Percentiles rank a stretch among this genome's conserved stretches.
These are phyloP conservation scores for Coemansia javaensis DNA, from an alignment of 192 early-diverging fungal species.

Conservation along the genomic window DNA sequence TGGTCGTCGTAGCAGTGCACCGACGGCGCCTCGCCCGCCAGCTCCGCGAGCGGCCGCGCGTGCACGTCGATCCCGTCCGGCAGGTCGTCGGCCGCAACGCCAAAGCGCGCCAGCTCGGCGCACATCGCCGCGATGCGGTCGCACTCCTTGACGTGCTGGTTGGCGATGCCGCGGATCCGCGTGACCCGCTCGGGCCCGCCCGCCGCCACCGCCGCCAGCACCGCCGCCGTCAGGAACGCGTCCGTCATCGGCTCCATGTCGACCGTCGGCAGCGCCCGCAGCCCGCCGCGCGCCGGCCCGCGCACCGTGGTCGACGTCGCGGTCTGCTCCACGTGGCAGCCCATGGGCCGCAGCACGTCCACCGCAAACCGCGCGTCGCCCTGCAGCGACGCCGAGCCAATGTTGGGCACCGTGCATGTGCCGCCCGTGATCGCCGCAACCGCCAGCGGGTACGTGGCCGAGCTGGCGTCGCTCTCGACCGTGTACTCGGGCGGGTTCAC, in stretches of 20 bases:
- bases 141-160: conserved; percentile 98
- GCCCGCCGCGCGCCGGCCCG: conserved; percentile 69
- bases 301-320: conserved; percentile 81
- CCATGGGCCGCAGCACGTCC: conserved; percentile 88
- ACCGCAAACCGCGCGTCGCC: conserved; percentile 89
- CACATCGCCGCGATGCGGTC: conserved; percentile 97
- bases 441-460: conserved; percentile 95
- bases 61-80: conserved; percentile 89
- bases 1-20: conserved; percentile 97
- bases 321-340: conserved; percentile 86
- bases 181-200: conserved; percentile 62
- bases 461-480: conserved; percentile 94
- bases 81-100: conserved; percentile 73
- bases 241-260: conserved; percentile 99
- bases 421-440: conserved; percentile 93
- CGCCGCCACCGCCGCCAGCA: conserved; percentile 82
- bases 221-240: conserved; percentile 93
- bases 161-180: conserved; percentile 90
- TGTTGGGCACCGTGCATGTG: conserved; percentile 83
- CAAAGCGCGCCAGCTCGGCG: conserved; percentile 86
- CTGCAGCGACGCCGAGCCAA: conserved; percentile 88
- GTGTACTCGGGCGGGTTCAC: conserved; percentile 77
- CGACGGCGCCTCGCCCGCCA: conserved; percentile 53
- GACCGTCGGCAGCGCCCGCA: conserved; percentile 69
- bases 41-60: conserved; percentile 53